Evolutionary conservation across 768 basidiomycete species (phyloP), one percentile per base, ranked within the genome.

Genomic region (Lentinula guzmanii): DNA sequence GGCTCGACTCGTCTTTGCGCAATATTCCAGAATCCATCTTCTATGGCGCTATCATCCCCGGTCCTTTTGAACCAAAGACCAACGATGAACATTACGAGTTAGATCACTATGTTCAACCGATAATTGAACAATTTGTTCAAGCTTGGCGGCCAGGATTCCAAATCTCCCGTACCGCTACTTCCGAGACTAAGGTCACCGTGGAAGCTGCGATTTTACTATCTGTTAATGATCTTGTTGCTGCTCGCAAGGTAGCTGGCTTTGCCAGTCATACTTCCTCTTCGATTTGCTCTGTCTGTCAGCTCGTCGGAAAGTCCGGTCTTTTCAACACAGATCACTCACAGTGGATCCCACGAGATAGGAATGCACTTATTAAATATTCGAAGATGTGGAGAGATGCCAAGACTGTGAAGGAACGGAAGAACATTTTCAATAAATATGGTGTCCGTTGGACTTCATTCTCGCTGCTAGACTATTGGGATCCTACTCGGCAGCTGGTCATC

Each of bases 1-100:
- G 13, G 7, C 48, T 60, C 5, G 24, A 48, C 18, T 33, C 43
- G 4, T 48, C 58, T 10, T 51, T 60, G 11, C 46, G 48, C 5
- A 24, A 24, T 50, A 66, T 52, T 64, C 61, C 0, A 24, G 68
- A 77, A 35, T 77, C 81, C 61, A 68, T 80, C 60, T 79, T 72
- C 58, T 64, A 77, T 0, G 72, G 68, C 0, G 76, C 70, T 0
- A 59, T 78, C 35, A 74, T 77, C 5, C 76, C 74, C 1, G 73
- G 78, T 0, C 79, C 77, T 0, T 51, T 65, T 2, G 69, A 77
- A n/a, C 77, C 77, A 0, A 64, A 64, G 0, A 53, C 65, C 24
- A 24, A 24, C 24, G 24, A 24, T 24, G 24, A 24, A 24, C 24
- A 24, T 0, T 61, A 68, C 0, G 61, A 79, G 33, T 58, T 76